Evolutionary conservation across 2,329 filamentous ascomycete species (phyloP).

Genomic region (Fusarium udum): DNA sequence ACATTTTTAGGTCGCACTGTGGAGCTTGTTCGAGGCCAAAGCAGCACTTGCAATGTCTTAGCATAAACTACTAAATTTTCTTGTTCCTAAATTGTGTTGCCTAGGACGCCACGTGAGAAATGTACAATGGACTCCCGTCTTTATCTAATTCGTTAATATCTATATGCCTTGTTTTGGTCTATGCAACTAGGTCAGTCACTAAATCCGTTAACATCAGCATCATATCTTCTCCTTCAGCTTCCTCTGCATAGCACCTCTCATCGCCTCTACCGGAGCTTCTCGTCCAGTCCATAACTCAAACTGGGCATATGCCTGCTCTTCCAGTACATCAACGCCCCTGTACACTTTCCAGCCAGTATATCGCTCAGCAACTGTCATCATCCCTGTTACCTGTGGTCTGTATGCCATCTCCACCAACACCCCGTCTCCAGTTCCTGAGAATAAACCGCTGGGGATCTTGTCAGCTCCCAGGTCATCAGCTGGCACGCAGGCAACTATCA

Average conservation of each 20-base stretch:
- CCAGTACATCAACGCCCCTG: neutral
- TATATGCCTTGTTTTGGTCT: too few species aligned
- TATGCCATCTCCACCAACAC: conserved; percentile 4
- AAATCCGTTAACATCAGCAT: accelerated
- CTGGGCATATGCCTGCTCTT: conserved; percentile 6
- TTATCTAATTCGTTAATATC: too few species aligned
- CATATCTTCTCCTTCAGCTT: neutral
- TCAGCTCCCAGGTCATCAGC: neutral
- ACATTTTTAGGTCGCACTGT: too few species aligned
- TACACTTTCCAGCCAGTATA: neutral
- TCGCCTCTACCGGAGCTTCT: neutral
- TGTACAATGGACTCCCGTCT: too few species aligned
- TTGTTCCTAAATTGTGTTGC: too few species aligned
- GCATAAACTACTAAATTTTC: too few species aligned
- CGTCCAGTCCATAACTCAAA: neutral
- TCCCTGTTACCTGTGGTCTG: neutral
- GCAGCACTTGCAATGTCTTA: too few species aligned
- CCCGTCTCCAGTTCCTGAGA: neutral
- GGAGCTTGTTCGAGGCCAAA: too few species aligned
- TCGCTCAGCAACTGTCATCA: neutral
- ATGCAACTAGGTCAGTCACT: too few species aligned
- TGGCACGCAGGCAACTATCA: neutral
- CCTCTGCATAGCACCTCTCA: neutral
- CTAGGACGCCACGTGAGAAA: too few species aligned
- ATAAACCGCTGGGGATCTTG: neutral